These are phyloP conservation scores for Paraconiothyrium brasiliense DNA, from an alignment of 2,329 filamentous ascomycete species.

Conservation along the genomic window DNA sequence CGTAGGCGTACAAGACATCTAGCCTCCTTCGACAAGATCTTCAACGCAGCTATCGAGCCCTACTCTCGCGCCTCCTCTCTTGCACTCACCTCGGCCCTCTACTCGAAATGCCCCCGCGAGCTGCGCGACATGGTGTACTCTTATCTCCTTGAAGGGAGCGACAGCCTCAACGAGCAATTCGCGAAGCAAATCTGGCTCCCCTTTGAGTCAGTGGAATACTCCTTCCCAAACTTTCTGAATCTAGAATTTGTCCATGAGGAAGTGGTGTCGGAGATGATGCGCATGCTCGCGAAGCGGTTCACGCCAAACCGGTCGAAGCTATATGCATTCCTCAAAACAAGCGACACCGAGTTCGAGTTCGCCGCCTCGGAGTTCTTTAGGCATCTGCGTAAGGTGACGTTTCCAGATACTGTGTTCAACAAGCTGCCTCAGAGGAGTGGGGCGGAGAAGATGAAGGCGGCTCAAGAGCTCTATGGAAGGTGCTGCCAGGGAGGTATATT, in stretches of 20 bases:
- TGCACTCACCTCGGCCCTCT: background rate
- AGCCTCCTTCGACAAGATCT: background rate
- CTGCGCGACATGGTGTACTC: slow-evolving; percentile 2
- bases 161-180: too few relatives aligned
- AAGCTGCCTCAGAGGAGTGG: too few relatives aligned
- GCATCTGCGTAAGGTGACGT: too few relatives aligned
- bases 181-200: background rate
- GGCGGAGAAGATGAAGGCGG: too few relatives aligned
- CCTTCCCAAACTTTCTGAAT: background rate
- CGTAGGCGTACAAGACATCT: background rate
- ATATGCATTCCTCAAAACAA: too few relatives aligned
- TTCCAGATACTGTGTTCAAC: too few relatives aligned
- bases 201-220: background rate
- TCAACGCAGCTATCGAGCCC: background rate
- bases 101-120: slow-evolving; percentile 1
- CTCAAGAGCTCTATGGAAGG: too few relatives aligned
- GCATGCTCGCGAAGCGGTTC: background rate
- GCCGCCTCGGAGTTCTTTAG: too few relatives aligned
- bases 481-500: too few relatives aligned
- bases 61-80: background rate
- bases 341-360: too few relatives aligned
- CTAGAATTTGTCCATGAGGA: background rate
- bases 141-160: background rate
- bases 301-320: too few relatives aligned
- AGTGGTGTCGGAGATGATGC: background rate